Evolutionary conservation across 257 asterid species (phyloP).

Genomic region (Rauvolfia tetraphylla): DNA sequence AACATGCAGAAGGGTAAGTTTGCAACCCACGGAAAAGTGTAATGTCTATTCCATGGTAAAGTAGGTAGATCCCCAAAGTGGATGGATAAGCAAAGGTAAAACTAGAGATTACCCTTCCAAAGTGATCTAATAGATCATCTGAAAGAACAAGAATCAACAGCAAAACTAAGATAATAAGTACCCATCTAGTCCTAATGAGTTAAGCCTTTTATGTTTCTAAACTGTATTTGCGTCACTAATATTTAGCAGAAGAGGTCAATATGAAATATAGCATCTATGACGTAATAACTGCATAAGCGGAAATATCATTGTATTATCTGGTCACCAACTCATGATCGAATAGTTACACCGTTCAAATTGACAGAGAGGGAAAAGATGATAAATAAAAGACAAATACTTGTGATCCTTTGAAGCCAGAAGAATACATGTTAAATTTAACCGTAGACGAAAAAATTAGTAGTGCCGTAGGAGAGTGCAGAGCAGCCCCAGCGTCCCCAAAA

Average conservation of each 20-base stretch:
- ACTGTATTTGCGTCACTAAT: neutral
- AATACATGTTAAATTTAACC: neutral
- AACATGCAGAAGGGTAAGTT: neutral
- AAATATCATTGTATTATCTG: neutral
- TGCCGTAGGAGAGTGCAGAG: neutral
- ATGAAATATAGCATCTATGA: neutral
- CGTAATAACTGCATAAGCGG: neutral
- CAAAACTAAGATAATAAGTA: neutral
- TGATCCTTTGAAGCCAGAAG: neutral
- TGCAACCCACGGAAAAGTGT: neutral
- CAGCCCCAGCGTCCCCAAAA: no score
- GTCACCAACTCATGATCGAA: neutral
- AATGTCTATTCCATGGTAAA: neutral
- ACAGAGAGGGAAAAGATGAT: neutral
- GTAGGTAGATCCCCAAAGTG: neutral
- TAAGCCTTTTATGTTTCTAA: neutral
- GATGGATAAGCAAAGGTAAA: neutral
- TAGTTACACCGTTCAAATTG: neutral
- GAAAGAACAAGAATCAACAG: neutral
- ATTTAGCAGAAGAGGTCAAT: neutral
- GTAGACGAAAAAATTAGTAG: neutral
- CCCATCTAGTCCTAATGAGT: neutral
- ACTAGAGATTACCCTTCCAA: neutral
- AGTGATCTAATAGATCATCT: neutral
- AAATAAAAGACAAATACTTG: neutral